A percentile compares a stretch with the other conserved stretches of the same genome.
Evolutionary conservation across 768 basidiomycete genomes (phyloP).

Genomic region (Daedaleopsis nitida): DNA sequence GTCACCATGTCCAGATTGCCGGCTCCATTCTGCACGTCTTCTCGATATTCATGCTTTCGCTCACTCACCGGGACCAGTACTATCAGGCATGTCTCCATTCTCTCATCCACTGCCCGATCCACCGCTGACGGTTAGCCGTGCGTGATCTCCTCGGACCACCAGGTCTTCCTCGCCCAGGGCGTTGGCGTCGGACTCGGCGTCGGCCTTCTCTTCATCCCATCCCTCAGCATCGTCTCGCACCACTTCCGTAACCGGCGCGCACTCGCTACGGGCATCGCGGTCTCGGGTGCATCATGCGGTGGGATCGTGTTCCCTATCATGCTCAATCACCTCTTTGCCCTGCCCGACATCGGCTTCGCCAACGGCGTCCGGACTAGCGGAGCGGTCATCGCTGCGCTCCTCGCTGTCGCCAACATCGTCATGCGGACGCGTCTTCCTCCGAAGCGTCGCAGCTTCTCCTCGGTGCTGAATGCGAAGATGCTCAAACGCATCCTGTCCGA

Average conservation of each 20-base stretch:
- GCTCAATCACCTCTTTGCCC: conserved; percentile 43
- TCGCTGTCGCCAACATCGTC: conserved; percentile 22
- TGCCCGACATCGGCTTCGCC: conserved; percentile 42
- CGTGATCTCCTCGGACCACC: conserved; percentile 5
- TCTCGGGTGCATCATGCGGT: conserved; percentile 44
- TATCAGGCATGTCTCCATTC: conserved; percentile 37
- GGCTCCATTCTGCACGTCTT: conserved; percentile 27
- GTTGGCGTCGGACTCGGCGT: conserved; percentile 58
- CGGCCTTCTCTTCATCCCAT: conserved; percentile 52
- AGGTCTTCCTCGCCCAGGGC: conserved; percentile 57
- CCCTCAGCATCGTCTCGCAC: conserved; percentile 50
- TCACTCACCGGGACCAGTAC: conserved; percentile 42
- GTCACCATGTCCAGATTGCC: conserved; percentile 22
- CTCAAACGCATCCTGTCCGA: conserved; percentile 17
- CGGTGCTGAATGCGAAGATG: background rate
- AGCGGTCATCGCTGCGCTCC: conserved; percentile 36
- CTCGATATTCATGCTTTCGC: conserved; percentile 44
- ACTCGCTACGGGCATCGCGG: conserved; percentile 56
- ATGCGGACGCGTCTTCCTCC: conserved; percentile 24
- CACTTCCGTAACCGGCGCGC: conserved; percentile 51
- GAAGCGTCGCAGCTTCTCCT: background rate
- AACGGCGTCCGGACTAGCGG: conserved; percentile 46
- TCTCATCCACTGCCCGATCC: background rate
- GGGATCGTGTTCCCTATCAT: conserved; percentile 52
- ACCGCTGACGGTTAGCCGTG: too few relatives aligned